These are phyloP conservation scores for Astrephomene gubernaculifera DNA, from an alignment of 139 green algal species.

Conservation along the genomic window DNA sequence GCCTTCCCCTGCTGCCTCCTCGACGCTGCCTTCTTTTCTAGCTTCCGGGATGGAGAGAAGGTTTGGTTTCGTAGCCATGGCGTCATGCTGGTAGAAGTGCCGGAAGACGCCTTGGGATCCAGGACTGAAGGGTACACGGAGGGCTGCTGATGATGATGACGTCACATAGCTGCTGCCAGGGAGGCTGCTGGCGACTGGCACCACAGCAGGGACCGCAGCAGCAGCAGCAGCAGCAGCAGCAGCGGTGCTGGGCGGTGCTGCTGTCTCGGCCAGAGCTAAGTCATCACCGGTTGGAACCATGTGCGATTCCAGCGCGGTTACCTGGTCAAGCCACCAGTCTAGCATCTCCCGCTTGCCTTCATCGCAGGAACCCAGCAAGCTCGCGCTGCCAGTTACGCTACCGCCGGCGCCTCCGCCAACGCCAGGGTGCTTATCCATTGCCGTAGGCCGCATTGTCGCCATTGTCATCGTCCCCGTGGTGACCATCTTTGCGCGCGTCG, in stretches of 20 bases:
- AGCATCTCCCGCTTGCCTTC: slow-evolving; percentile 7
- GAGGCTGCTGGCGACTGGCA: no score
- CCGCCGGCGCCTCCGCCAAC: background rate
- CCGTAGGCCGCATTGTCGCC: background rate
- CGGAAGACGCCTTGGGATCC: background rate
- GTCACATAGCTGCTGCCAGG: no score
- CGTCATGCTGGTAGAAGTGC: slow-evolving; percentile 39
- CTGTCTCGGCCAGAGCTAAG: no score
- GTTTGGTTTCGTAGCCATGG: no score
- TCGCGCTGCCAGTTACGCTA: background rate
- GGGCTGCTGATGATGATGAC: background rate
- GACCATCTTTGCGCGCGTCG: background rate
- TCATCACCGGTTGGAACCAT: no score
- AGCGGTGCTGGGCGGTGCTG: no score
- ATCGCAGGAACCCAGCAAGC: background rate
- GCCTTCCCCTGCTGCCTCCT: background rate
- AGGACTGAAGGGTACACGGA: background rate
- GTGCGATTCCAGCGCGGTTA: slow-evolving; percentile 17
- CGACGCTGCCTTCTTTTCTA: no score
- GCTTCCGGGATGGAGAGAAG: no score
- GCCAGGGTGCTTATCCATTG: background rate
- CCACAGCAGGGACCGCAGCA: no score
- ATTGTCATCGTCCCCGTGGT: background rate
- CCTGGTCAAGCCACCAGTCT: slow-evolving; percentile 34
- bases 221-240: no score